Base-by-base conservation (phyloP, 75 land plant species). In the Gnetum montanum region DNA sequence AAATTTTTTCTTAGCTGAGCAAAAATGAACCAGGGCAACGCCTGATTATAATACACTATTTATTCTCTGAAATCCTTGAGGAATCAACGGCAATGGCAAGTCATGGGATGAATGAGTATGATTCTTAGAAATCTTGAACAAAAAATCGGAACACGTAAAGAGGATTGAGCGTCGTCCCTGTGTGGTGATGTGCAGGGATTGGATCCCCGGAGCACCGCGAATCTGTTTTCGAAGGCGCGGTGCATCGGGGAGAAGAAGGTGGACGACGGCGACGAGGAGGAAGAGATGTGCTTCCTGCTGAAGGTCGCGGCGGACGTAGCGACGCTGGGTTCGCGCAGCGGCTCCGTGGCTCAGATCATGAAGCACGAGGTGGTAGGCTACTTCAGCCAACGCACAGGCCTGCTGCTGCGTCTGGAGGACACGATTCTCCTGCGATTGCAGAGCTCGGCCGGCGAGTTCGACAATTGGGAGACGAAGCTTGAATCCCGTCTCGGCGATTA, bases 311-410 rank as follows among this genome's bases (percentile, higher is more conserved):
- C 90, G 5, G 77, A 70, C 49, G 58, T 70, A 4, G 34, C 69
- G 8, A 41, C 66, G 0, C 80, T 83, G 0, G 67, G 69, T 15
- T 74, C 80, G 0, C 71, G 80, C 27, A 78, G 90, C 66, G 53
- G 72, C 3, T 49, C 68, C 15, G 62, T 59, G 29, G 73, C 65
- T 18, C 86, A 86, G 68, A 78, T 86, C 59, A 78, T 82, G 57
- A 75, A 70, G 59, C 90, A 86, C 72, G 80, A 75, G 8, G 34
- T 81, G 0, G 78, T 81, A 75, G 90, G 90, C 3, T 86, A 86
- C 59, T 86, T 86, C 65, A 86, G 90, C 83, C 86, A 86, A 47
- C 57, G 83, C 13, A 77, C 86, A 0, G 90, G 90, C 24, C 74
- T 86, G 15, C 61, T 86, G 34, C 41, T 82, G 11, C 79, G 78